Evolutionary conservation across 179 eudicot species (phyloP).

Genomic region (Sideroxylon spinosum): DNA sequence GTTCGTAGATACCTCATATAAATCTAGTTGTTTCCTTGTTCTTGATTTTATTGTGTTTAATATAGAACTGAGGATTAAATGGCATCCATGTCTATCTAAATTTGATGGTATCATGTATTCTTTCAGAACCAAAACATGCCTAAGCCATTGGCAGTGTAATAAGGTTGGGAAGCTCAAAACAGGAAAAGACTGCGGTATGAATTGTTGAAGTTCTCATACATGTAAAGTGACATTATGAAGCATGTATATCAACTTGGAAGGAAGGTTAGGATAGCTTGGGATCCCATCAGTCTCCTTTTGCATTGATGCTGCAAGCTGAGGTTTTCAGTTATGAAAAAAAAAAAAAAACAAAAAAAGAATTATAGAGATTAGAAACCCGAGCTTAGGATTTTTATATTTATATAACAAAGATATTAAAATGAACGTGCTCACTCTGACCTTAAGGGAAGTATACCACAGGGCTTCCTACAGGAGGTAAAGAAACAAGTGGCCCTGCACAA

Average conservation of each 20-base stretch:
- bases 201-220: slow-evolving; percentile 44
- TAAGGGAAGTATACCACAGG: slow-evolving; percentile 96
- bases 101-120: too few species aligned
- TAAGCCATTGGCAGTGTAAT: not conserved
- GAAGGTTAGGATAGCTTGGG: slow-evolving; percentile 93
- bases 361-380: slow-evolving; percentile 6
- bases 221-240: slow-evolving; percentile 88
- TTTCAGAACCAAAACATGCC: not conserved
- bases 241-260: slow-evolving; percentile 91
- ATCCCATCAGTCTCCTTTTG: slow-evolving; percentile 80
- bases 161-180: too few species aligned
- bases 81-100: too few species aligned
- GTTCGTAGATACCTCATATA: too few species aligned
- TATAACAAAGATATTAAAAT: slow-evolving; percentile 8
- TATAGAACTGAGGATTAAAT: too few species aligned
- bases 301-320: slow-evolving; percentile 97
- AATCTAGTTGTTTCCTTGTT: too few species aligned
- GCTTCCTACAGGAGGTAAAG: slow-evolving; percentile 92
- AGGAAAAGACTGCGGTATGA: not conserved
- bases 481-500: slow-evolving; percentile 94
- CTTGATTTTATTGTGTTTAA: too few species aligned
- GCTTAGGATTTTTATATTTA: too few species aligned
- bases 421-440: slow-evolving; percentile 98
- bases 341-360: too few species aligned
- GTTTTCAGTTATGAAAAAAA: slow-evolving; percentile 8